phyloP scores from a whole-genome alignment of 495 filamentous ascomycete genomes.

The Xylaria nigripes region DNA sequence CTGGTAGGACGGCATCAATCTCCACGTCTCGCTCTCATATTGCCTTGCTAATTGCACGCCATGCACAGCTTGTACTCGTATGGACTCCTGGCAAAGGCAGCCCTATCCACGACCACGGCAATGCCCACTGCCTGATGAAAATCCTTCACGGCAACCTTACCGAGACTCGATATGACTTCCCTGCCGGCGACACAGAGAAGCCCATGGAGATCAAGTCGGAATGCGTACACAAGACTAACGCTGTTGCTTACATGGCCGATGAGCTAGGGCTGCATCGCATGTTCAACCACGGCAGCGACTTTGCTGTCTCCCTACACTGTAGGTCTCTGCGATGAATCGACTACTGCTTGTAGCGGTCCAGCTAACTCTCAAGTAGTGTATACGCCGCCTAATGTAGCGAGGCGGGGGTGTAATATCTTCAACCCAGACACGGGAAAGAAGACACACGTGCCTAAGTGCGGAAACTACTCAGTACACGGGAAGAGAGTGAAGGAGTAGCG shows the following conservation, averaged over 20 bases:
- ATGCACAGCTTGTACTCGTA: constrained; percentile 67
- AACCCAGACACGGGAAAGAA: constrained; percentile 63
- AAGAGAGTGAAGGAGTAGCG: constrained; percentile 21
- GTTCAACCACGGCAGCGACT: constrained; percentile 62
- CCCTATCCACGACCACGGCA: constrained; percentile 81
- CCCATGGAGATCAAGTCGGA: constrained; percentile 46
- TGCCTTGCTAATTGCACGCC: not conserved
- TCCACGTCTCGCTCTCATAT: not conserved
- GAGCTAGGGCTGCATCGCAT: constrained; percentile 78
- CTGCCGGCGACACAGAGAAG: constrained; percentile 44
- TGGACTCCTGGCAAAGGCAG: constrained; percentile 85
- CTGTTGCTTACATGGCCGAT: constrained; percentile 82
- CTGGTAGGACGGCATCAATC: constrained; percentile 45
- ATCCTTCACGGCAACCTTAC: constrained; percentile 67
- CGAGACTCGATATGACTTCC: constrained; percentile 76
- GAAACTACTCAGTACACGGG: constrained; percentile 54
- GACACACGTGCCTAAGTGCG: constrained; percentile 57
- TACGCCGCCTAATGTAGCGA: constrained; percentile 80
- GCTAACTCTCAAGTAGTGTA: constrained; percentile 52
- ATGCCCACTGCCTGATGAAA: constrained; percentile 67
- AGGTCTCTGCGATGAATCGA: constrained; percentile 29
- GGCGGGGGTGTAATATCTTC: constrained; percentile 64
- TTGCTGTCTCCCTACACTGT: constrained; percentile 81
- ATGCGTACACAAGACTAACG: constrained; percentile 48
- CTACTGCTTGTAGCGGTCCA: constrained; percentile 12